Base-by-base conservation (phyloP, 129 eudicot genomes). In the Gnaphalium uliginosum region DNA sequence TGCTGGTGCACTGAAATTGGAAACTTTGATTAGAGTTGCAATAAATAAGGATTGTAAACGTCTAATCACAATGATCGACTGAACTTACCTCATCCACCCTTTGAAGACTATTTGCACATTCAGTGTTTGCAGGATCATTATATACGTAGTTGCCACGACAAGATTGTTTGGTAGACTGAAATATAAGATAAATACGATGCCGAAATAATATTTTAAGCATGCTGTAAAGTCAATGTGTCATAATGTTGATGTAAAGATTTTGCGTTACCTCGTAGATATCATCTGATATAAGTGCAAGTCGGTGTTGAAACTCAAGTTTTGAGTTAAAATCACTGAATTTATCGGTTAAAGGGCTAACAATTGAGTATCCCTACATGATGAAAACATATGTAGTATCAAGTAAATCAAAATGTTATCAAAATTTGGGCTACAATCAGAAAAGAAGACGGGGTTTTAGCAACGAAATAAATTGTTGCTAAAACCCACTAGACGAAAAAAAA, bases 261-360 rank as follows among this genome's bases (percentile, higher is more conserved):
- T 56, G n/a, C 8, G 1, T 72, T 74, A 83, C 86, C 83, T 83
- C 73, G 8, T 83, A 78, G 14, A 83, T 66, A 7, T 78, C 80
- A 61, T 83, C 76, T 23, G 86, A 83, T 78, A 83, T 73, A 68
- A 83, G 73, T 83, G 80, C 79, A 11, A 83, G 23, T 9, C 83
- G 66, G n/a, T 83, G 77, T 19, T 83, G 80, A 61, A 68, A 79
- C 69, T 66, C 75, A 29, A 73, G 35, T 69, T 76, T 78, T 73
- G 86, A 78, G 41, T 83, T 83, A 32, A 64, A 74, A 24, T 83
- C 86, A n/a, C 6, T 66, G 48, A 66, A 58, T 30, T 66, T 68
- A 56, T 83, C 80, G 0, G 86, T 83, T 1, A 78, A 25, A 67
- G 86, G 86, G 43, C 75, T 73, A 53, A 79, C 74, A 50, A 78